These are phyloP conservation scores for Sugiyamaella chiloensis DNA, from an alignment of 805 yeast genomes.

Conservation along the genomic window DNA sequence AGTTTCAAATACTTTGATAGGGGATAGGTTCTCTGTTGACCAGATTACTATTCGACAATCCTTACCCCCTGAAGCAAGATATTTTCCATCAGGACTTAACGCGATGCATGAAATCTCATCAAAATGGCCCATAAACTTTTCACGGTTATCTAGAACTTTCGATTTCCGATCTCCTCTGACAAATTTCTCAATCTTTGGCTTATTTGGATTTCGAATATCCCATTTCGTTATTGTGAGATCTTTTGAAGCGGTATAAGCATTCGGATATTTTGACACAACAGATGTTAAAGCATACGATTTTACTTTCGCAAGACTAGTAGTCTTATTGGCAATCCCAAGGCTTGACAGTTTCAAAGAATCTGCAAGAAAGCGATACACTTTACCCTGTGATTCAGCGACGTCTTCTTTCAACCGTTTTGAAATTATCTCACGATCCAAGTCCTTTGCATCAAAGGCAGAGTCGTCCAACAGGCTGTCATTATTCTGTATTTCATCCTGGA, in stretches of 20 bases:
- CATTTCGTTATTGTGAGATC: slow-evolving; percentile 79
- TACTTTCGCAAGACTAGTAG: slow-evolving; percentile 19
- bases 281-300: slow-evolving; percentile 34
- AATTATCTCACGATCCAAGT: slow-evolving; percentile 82
- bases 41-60: slow-evolving; percentile 81
- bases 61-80: slow-evolving; percentile 85
- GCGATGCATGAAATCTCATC: slow-evolving; percentile 77
- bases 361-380: slow-evolving; percentile 66
- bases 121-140: slow-evolving; percentile 65
- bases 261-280: slow-evolving; percentile 51
- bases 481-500: slow-evolving; percentile 50
- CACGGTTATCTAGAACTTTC: slow-evolving; percentile 41
- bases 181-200: slow-evolving; percentile 65
- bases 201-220: slow-evolving; percentile 55
- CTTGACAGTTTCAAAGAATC: slow-evolving; percentile 43
- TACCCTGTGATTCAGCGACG: slow-evolving; percentile 87
- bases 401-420: slow-evolving; percentile 78
- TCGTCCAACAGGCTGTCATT: slow-evolving; percentile 36
- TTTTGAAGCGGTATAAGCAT: slow-evolving; percentile 76
- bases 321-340: slow-evolving; percentile 22
- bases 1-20: slow-evolving; percentile 74
- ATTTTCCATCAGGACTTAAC: slow-evolving; percentile 81
- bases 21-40: slow-evolving; percentile 75
- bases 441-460: slow-evolving; percentile 76
- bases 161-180: slow-evolving; percentile 45